phyloP scores from a whole-genome alignment of 2,329 filamentous ascomycete genomes.

The Shiraia bambusicola region DNA sequence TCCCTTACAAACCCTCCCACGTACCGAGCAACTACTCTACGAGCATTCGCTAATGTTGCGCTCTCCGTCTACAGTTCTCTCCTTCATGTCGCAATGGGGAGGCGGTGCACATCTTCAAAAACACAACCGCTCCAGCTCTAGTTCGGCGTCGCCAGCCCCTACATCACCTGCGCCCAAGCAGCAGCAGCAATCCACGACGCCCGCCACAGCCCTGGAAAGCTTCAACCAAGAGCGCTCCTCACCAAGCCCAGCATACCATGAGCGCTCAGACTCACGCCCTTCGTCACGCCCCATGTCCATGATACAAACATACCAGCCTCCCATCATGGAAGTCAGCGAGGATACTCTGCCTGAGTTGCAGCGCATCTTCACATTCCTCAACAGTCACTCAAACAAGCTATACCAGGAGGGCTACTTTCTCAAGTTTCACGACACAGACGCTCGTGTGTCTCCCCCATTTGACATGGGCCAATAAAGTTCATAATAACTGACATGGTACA shows the following conservation, averaged over 20 bases:
- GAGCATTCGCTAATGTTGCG: slow-evolving; percentile 31
- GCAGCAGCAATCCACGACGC: slow-evolving; percentile 28
- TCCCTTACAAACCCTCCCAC: slow-evolving; percentile 4
- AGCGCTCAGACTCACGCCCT: slow-evolving; percentile 52
- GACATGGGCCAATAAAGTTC: not conserved
- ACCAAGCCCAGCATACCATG: slow-evolving; percentile 40
- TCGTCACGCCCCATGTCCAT: slow-evolving; percentile 78
- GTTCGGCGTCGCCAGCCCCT: slow-evolving; percentile 33
- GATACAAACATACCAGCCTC: slow-evolving; percentile 81
- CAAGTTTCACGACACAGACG: slow-evolving; percentile 93
- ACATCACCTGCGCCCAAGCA: slow-evolving; percentile 38
- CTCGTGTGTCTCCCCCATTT: slow-evolving; percentile 61
- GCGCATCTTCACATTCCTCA: slow-evolving; percentile 90
- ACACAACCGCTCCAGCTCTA: slow-evolving; percentile 25
- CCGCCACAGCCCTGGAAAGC: slow-evolving; percentile 33
- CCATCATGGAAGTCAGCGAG: slow-evolving; percentile 78
- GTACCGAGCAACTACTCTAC: slow-evolving; percentile 8
- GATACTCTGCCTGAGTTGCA: slow-evolving; percentile 91
- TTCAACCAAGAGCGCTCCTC: slow-evolving; percentile 28
- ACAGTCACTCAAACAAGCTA: slow-evolving; percentile 92
- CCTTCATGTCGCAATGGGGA: slow-evolving; percentile 83
- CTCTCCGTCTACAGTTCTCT: slow-evolving; percentile 63
- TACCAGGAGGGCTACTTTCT: slow-evolving; percentile 98
- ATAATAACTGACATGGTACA: slow-evolving; percentile 47
- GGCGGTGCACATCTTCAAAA: slow-evolving; percentile 39